Percentiles rank a stretch among this genome's conserved stretches.
phyloP scores from a whole-genome alignment of 805 yeast genomes.

The Clavispora carvajalis region DNA sequence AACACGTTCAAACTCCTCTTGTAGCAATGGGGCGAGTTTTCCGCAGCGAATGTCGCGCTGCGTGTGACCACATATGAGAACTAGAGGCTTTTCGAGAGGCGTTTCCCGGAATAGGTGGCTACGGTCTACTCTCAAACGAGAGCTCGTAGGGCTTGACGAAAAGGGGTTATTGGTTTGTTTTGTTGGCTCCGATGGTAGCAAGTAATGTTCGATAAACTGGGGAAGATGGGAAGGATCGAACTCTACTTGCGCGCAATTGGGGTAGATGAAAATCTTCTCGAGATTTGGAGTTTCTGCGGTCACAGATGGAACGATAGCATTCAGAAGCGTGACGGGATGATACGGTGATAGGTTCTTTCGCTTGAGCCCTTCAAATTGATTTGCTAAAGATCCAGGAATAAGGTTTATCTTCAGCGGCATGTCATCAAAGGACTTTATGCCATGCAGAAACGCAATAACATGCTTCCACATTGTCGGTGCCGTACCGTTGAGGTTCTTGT shows the following conservation, averaged over 20 bases:
- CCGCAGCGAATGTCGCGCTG: slow-evolving; percentile 67
- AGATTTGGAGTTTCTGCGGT: background rate
- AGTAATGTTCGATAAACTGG: slow-evolving; percentile 37
- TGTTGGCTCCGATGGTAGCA: slow-evolving; percentile 27
- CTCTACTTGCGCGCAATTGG: slow-evolving; percentile 44
- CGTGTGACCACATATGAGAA: slow-evolving; percentile 63
- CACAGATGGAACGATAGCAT: slow-evolving; percentile 27
- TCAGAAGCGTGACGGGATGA: slow-evolving; percentile 49
- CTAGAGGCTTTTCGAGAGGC: slow-evolving; percentile 19
- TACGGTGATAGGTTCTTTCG: slow-evolving; percentile 31
- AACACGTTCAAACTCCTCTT: slow-evolving; percentile 44
- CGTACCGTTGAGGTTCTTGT: slow-evolving; percentile 41
- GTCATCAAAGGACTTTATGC: slow-evolving; percentile 24
- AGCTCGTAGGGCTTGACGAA: background rate
- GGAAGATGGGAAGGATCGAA: slow-evolving; percentile 25
- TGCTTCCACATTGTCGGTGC: slow-evolving; percentile 52
- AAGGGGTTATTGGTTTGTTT: slow-evolving; percentile 23
- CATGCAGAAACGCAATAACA: slow-evolving; percentile 46
- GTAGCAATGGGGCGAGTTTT: slow-evolving; percentile 51
- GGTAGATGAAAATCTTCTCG: slow-evolving; percentile 43
- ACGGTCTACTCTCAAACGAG: slow-evolving; percentile 5
- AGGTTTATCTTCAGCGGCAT: slow-evolving; percentile 52
- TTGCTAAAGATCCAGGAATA: slow-evolving; percentile 39
- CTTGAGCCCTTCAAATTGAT: slow-evolving; percentile 32
- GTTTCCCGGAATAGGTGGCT: slow-evolving; percentile 5